A percentile compares a stretch with the other conserved stretches of the same genome.
These are phyloP conservation scores for Ustilago lituana DNA, from an alignment of 1,284 basidiomycete species.

Conservation along the genomic window DNA sequence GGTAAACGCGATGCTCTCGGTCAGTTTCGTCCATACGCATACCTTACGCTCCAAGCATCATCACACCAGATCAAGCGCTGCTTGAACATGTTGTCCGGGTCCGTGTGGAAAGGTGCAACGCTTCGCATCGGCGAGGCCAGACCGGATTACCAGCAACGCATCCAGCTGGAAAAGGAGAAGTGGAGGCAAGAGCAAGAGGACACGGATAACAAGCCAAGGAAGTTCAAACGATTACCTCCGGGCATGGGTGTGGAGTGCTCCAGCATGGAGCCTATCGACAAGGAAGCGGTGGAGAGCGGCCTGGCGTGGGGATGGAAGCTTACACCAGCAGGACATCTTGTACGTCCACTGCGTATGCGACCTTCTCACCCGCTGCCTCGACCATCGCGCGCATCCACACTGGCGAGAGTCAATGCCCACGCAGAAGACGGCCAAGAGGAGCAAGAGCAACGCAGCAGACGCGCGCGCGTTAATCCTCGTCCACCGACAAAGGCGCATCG, in stretches of 20 bases:
- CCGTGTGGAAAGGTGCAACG: conserved; percentile 63
- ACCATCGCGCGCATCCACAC: conserved; percentile 27
- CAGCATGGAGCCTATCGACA: conserved; percentile 44
- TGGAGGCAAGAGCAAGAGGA: conserved; percentile 25
- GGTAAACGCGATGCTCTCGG: conserved; percentile 51
- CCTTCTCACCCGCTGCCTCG: conserved; percentile 51
- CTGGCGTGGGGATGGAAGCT: conserved; percentile 63
- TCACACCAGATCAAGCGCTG: conserved; percentile 46
- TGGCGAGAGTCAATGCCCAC: conserved; percentile 10
- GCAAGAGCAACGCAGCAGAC: conserved; percentile 13
- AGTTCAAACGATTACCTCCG: conserved; percentile 39
- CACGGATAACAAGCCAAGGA: conserved; percentile 13
- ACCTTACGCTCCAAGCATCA: conserved; percentile 51
- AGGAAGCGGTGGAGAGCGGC: conserved; percentile 40
- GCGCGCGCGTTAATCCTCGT: conserved; percentile 33
- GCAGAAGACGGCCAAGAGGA: conserved; percentile 12
- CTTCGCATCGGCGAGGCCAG: conserved; percentile 60
- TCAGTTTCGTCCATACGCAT: conserved; percentile 47
- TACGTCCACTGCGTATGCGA: conserved; percentile 62
- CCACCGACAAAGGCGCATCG: conserved; percentile 44
- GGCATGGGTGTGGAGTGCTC: conserved; percentile 48
- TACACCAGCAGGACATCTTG: conserved; percentile 58
- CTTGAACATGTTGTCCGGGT: conserved; percentile 55
- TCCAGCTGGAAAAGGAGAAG: conserved; percentile 26
- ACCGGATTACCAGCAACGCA: conserved; percentile 43